These are phyloP conservation scores for Penicillium malachiteum DNA, from an alignment of 495 filamentous ascomycete genomes.

Conservation along the genomic window DNA sequence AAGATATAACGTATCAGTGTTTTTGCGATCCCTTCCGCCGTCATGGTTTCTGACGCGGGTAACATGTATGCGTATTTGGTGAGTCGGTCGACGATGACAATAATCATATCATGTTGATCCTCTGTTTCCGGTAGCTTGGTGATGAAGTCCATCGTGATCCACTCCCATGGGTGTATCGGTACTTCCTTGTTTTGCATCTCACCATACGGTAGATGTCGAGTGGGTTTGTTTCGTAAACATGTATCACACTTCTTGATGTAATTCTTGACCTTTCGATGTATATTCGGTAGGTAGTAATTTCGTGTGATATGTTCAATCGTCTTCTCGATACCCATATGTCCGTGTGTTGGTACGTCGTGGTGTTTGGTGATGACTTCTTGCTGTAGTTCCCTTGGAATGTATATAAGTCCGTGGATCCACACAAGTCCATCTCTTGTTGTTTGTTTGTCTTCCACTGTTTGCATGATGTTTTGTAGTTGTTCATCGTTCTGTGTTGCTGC, in stretches of 20 bases:
- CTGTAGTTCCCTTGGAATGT: constrained; percentile 1
- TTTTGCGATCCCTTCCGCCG: no score
- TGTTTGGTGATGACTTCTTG: constrained; percentile 8
- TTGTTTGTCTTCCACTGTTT: background rate
- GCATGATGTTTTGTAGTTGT: background rate
- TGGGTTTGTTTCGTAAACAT: constrained; percentile 3
- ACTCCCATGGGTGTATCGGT: constrained; percentile 10
- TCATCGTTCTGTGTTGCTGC: background rate
- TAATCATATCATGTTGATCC: constrained; percentile 6
- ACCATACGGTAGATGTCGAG: constrained; percentile 1
- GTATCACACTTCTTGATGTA: constrained; percentile 14
- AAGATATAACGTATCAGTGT: no score
- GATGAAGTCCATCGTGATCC: constrained; percentile 25
- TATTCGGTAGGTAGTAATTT: constrained; percentile 7
- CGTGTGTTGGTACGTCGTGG: background rate
- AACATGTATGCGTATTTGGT: no score
- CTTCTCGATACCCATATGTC: constrained; percentile 6
- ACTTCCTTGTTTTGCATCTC: constrained; percentile 12
- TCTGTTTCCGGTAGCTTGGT: constrained; percentile 7
- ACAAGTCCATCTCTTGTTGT: constrained; percentile 5
- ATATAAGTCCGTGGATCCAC: constrained; percentile 10
- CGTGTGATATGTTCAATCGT: constrained; percentile 10
- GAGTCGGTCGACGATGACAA: background rate
- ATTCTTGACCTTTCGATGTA: background rate
- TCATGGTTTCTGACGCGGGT: no score